Base-by-base conservation (phyloP, 495 filamentous ascomycete genomes). In the Daldinia childiae region DNA sequence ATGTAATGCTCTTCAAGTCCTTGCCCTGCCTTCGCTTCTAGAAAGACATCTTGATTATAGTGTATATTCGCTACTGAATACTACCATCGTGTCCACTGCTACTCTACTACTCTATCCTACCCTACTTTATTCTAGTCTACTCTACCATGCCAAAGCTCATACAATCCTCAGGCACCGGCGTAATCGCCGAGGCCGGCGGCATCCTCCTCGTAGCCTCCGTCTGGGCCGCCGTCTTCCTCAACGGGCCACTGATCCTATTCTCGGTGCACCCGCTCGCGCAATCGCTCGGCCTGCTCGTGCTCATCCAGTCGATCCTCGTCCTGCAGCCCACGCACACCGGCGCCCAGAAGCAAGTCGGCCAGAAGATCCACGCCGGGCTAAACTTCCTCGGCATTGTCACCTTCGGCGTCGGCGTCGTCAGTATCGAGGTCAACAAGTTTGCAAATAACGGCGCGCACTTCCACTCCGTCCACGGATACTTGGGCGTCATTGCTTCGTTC, bases 251-350 rank as follows among this genome's bases (percentile, higher is more conserved):
- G 34, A 87, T 90, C 0, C 84, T 97, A 62, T 95, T 98, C 82
- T 90, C 92, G 4, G 86, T 90, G 0, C 95, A 98, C 81, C 95
- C 95, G 78, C 87, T 97, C 51, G 88, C 96, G 62, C 94, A 95
- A 75, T 90, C 90, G 27, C 78, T 91, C 58, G 93, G 88, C 27
- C 75, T 95, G 26, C 83, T 96, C 62, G 81, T 93, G 41, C 83
- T 93, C 63, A 86, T 91, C 51, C 90, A 97, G 83, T 90, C 89
- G 21, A 89, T 93, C 74, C 89, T 98, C 38, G 81, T 97, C 75
- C 87, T 98, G 32, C 95, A 98, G 77, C 95, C 95, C 2, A 98
- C 95, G 7, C 85, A 91, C 66, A 93, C 91, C 0, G 81, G 90
- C 2, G 72, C 79, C 11, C 90, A 96, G 74, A 98, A 97, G 76